Evolutionary conservation across 768 basidiomycete species (phyloP), one percentile per base, ranked within the genome.

Genomic region (Naematelia aurantialba): DNA sequence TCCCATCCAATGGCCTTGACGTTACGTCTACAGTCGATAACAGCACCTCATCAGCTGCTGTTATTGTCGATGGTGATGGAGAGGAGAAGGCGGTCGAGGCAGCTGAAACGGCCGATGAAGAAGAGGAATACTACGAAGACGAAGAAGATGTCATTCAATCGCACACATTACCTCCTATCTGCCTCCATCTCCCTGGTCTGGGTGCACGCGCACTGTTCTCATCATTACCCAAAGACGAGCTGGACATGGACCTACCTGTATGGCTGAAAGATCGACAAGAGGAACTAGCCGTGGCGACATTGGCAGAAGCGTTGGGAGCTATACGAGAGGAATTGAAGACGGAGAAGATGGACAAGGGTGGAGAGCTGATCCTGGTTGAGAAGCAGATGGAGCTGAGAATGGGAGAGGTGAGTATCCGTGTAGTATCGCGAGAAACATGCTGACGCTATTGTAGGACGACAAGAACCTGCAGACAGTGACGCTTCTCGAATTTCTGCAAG

Each of bases 51-150:
- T n/a, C n/a, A n/a, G n/a, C n/a, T n/a, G n/a, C n/a, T n/a, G n/a
- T n/a, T n/a, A n/a, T n/a, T n/a, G n/a, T 19, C 13, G 44, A 26
- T 11, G 17, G 8, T 30, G 26, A 19, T 11, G 54, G 44, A 1
- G 46, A 39, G 31, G 49, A 24, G 13, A 17, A 30, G 1, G 42
- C 24, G 31, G 46, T 10, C 0, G 54, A 30, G 2, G 12, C 14
- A 21, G 57, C 34, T 27, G 56, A 48, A 26, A 52, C 50, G 5
- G 34, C 45, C 17, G 59, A 89, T 69, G 45, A 91, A 81, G 48
- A 87, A 85, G 51, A 89, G 82, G 65, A 85, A 85, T 58, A 91
- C 87, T 44, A 92, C 82, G 66, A 83, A 84, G 55, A 91, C 87
- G 59, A 59, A 11, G 66, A 85, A 85, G 59, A 92, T 87, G 56